Evolutionary conservation across 345 rosid species (phyloP), one percentile per base, ranked within the genome.

Genomic region (Eutrema heterophyllum): DNA sequence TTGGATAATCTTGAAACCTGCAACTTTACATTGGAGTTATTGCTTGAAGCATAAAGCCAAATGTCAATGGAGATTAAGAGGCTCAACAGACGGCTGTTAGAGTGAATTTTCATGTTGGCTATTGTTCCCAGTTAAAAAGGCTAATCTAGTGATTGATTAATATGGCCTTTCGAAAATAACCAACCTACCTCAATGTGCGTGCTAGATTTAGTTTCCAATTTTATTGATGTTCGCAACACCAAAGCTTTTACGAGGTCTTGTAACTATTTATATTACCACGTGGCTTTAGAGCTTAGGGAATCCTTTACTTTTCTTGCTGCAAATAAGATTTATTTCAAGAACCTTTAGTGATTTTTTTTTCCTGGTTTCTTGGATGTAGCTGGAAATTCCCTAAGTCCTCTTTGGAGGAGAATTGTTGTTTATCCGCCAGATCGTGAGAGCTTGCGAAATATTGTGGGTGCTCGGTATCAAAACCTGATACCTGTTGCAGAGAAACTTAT

Each of bases 331-430:
- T 36, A 43, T 59, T 38, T 44, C 24, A 7, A 4, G 35, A 63
- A 58, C 38, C 57, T 57, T 29, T 55, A 27, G 52, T 56, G 33
- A 38, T 45, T 9, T 32, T 67, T 32, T 52, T 13, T 9, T 60
- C 43, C 62, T 40, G 5, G 41, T 38, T 63, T 39, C 15, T 51
- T 56, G 74, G 45, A 75, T 64, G 74, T 67, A 91, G 97, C 90
- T 79, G 88, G 88, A 78, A 86, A 66, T 80, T 71, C 80, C 55
- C 79, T 88, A 64, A 88, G 93, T 67, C 83, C 48, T 21, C 85
- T 84, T 32, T 94, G 98, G 98, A 85, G 97, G 82, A 94, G 83
- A 78, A 90, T 91, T 73, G 83, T 89, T 90, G 84, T 94, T 69
- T 79, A 80, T 75, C 86, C 81, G 29, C 89, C 96, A 64, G 87